phyloP scores from a whole-genome alignment of 2,329 filamentous ascomycete species.

The Trichoderma koningii region DNA sequence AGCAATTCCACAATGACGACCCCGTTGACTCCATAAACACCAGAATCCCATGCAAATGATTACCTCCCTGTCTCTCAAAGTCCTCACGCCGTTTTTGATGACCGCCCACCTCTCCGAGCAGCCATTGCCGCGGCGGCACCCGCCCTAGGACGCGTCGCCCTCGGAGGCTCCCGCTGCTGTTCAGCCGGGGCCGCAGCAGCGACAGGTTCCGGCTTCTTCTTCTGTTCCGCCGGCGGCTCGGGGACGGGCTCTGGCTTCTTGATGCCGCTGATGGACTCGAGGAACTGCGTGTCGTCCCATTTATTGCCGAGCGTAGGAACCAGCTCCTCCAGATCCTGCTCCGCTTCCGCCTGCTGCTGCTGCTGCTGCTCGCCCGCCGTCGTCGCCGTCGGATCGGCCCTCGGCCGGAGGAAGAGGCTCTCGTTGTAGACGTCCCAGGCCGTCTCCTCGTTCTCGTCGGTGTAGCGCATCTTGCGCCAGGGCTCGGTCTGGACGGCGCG shows the following conservation, averaged over 20 bases:
- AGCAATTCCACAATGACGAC: not conserved
- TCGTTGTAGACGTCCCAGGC: constrained; percentile 77
- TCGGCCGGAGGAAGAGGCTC: constrained; percentile 56
- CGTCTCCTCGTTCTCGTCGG: constrained; percentile 75
- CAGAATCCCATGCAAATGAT: constrained; percentile 7
- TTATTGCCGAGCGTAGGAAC: constrained; percentile 45
- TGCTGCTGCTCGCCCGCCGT: constrained; percentile 14
- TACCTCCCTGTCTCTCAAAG: not conserved
- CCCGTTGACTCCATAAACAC: constrained; percentile 1
- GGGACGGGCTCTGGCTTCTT: constrained; percentile 38
- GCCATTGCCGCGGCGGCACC: constrained; percentile 32
- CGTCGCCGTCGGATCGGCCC: constrained; percentile 28
- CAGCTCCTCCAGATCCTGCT: constrained; percentile 39
- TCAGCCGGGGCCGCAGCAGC: constrained; percentile 28
- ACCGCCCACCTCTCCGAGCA: constrained; percentile 36
- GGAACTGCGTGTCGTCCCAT: constrained; percentile 49
- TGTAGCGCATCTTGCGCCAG: constrained; percentile 79
- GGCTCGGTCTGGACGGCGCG: constrained; percentile 76
- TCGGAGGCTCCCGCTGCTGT: constrained; percentile 31
- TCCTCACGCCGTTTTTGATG: constrained; percentile 30
- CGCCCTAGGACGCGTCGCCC: constrained; percentile 35
- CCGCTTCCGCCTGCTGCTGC: constrained; percentile 29
- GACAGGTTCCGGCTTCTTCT: constrained; percentile 36
- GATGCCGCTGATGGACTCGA: constrained; percentile 51
- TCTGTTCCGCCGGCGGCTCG: constrained; percentile 21